A percentile compares a stretch with the other conserved stretches of the same genome.
These are phyloP conservation scores for Microsporum audouinii DNA, from an alignment of 2,329 filamentous ascomycete species.

Conservation along the genomic window DNA sequence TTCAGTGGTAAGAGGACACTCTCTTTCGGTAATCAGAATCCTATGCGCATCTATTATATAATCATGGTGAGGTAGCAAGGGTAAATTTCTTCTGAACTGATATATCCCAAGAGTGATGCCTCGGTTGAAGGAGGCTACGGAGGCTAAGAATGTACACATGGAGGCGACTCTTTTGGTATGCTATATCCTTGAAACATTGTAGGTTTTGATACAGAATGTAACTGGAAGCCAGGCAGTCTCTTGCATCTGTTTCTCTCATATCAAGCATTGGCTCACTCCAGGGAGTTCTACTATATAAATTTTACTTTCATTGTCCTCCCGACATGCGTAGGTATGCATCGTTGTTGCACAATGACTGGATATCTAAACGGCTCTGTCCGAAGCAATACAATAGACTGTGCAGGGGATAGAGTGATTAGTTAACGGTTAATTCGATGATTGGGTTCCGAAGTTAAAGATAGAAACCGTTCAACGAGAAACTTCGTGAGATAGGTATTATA, in stretches of 20 bases:
- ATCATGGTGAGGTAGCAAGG: neutral
- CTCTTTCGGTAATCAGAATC: neutral
- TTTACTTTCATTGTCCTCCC: neutral
- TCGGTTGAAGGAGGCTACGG: neutral
- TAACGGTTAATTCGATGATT: no score
- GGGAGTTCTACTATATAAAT: neutral
- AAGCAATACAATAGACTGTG: no score
- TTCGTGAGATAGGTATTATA: no score
- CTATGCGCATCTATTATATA: neutral
- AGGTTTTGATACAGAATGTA: neutral
- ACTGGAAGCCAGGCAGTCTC: neutral
- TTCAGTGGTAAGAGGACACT: neutral
- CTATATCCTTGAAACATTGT: neutral
- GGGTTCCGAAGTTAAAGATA: no score
- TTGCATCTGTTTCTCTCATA: neutral
- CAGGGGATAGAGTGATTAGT: no score
- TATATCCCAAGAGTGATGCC: neutral
- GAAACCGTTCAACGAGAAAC: no score
- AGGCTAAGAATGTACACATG: neutral
- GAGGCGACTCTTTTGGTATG: neutral
- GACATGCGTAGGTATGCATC: neutral
- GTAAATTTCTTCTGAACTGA: neutral
- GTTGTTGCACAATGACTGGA: neutral
- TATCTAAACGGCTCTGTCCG: no score
- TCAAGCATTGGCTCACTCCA: neutral